phyloP scores from a whole-genome alignment of 257 asterid species.

The Solanum tacnaense region DNA sequence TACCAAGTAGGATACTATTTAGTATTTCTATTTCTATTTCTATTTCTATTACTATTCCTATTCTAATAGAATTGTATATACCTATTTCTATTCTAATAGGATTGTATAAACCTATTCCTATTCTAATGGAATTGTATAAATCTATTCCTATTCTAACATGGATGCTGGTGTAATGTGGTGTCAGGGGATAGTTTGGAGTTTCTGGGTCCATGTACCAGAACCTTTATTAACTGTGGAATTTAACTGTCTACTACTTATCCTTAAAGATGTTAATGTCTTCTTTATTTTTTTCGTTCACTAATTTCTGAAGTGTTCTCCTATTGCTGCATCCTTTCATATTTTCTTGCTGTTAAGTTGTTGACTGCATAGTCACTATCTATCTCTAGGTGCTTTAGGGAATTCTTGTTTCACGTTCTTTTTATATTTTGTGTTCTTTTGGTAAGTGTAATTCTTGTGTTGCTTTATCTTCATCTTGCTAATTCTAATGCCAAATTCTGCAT shows the following conservation, averaged over 20 bases:
- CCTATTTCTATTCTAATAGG: too few relatives aligned
- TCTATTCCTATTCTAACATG: background rate
- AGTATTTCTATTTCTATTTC: too few relatives aligned
- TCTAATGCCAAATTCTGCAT: constrained; percentile 2
- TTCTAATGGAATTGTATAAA: too few relatives aligned
- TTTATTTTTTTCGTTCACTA: background rate
- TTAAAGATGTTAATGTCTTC: background rate
- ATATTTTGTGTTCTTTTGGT: background rate
- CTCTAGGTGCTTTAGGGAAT: background rate
- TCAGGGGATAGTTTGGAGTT: background rate
- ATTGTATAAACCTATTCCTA: too few relatives aligned
- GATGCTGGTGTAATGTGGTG: background rate
- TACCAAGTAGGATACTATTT: too few relatives aligned
- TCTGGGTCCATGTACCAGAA: background rate
- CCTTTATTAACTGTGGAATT: background rate
- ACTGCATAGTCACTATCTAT: background rate
- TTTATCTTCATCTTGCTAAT: background rate
- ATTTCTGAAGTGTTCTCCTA: background rate
- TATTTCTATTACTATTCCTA: too few relatives aligned
- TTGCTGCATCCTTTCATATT: background rate
- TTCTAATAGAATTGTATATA: too few relatives aligned
- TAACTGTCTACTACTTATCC: background rate
- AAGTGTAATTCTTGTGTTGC: background rate
- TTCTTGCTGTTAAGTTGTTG: background rate
- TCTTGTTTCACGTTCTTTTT: background rate